phyloP scores from a whole-genome alignment of 345 rosid species.

The Mercurialis annua region DNA sequence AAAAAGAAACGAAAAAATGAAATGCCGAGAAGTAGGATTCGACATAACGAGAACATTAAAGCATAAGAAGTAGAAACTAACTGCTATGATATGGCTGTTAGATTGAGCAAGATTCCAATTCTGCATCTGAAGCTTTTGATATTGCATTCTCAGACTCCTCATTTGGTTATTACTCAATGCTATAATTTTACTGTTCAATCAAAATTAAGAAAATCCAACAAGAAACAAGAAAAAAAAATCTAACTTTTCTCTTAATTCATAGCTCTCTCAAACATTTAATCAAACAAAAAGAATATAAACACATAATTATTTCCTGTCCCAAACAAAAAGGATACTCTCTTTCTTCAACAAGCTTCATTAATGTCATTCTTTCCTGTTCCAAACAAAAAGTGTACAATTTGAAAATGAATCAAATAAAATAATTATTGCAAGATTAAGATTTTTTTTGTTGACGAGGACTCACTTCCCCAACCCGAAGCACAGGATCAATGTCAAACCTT shows the following conservation, averaged over 20 bases:
- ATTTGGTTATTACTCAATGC: slow-evolving; percentile 50
- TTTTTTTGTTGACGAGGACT: too few relatives aligned
- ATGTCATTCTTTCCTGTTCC: slow-evolving; percentile 55
- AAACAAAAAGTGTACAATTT: background rate
- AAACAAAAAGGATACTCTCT: slow-evolving; percentile 62
- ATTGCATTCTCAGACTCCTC: slow-evolving; percentile 38
- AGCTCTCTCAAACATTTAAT: background rate
- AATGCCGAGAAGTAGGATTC: background rate
- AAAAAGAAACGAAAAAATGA: too few relatives aligned
- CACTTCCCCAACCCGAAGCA: too few relatives aligned
- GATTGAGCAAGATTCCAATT: slow-evolving; percentile 62
- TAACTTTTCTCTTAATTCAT: too few relatives aligned
- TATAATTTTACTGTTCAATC: slow-evolving; percentile 43
- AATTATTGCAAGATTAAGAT: background rate
- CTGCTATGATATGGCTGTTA: slow-evolving; percentile 56
- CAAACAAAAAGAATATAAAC: background rate
- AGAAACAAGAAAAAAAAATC: too few relatives aligned
- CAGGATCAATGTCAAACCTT: too few relatives aligned
- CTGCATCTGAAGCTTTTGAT: slow-evolving; percentile 53
- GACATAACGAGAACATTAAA: slow-evolving; percentile 5
- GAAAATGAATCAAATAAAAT: background rate
- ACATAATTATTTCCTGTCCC: background rate
- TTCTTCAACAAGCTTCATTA: slow-evolving; percentile 63
- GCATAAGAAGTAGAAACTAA: slow-evolving; percentile 30
- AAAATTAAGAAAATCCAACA: slow-evolving; percentile 32